These are phyloP conservation scores for Capsella bursapastoris DNA, from an alignment of 345 rosid species.

Conservation along the genomic window DNA sequence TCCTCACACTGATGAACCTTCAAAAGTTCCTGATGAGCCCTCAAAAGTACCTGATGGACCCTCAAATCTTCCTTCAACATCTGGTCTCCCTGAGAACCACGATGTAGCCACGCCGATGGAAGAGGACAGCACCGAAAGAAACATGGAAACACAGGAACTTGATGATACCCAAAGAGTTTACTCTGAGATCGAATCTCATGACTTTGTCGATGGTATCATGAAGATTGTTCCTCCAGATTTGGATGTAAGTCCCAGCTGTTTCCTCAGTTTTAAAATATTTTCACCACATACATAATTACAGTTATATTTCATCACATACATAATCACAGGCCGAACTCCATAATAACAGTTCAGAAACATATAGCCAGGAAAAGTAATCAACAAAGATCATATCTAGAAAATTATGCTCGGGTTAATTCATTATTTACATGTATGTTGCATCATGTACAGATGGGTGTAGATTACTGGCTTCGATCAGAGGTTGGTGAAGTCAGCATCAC, in stretches of 20 bases:
- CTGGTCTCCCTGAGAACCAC: conserved; percentile 54
- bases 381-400: conserved; percentile 17
- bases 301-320: conserved; percentile 5
- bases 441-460: conserved; percentile 71
- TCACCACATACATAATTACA: conserved; percentile 13
- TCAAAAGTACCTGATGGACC: conserved; percentile 56
- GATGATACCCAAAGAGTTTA: conserved; percentile 57
- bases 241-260: conserved; percentile 66
- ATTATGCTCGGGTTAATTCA: neutral
- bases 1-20: conserved; percentile 62
- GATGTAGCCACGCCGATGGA: conserved; percentile 44
- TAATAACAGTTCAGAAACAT: neutral
- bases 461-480: conserved; percentile 96
- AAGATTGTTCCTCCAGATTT: conserved; percentile 90
- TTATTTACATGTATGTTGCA: conserved; percentile 17
- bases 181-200: conserved; percentile 70
- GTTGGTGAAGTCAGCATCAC: conserved; percentile 84
- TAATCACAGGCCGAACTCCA: conserved; percentile 3
- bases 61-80: conserved; percentile 57
- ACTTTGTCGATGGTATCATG: conserved; percentile 86
- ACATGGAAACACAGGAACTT: conserved; percentile 55
- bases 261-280: neutral
- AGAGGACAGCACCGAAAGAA: conserved; percentile 64
- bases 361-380: conserved; percentile 5
- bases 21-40: conserved; percentile 59